Conservation (phyloP, 1,284 basidiomycete genomes). For the Cutaneotrichosporon mucoides region DNA sequence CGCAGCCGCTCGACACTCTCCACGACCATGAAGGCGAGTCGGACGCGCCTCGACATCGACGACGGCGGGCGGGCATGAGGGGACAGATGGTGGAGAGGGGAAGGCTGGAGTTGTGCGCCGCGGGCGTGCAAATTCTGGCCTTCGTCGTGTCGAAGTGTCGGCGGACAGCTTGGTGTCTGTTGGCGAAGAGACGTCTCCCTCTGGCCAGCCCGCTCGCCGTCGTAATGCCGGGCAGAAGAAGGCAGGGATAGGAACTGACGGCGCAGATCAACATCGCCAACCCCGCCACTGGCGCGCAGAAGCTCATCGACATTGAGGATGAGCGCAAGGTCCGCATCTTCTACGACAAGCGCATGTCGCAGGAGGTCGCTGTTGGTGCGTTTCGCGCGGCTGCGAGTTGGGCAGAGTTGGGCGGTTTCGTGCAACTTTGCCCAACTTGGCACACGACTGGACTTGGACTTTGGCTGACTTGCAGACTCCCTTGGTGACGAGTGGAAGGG, state of each 20-base stretch:
- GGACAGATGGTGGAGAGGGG: neutral
- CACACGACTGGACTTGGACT: neutral
- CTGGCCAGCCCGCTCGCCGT: too few relatives aligned
- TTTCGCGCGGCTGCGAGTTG: neutral
- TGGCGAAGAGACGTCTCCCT: too few relatives aligned
- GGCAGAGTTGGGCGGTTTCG: too few relatives aligned
- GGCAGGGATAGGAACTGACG: neutral
- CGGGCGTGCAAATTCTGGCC: neutral
- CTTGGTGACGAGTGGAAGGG: constrained; percentile 97
- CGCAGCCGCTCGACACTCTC: constrained; percentile 4
- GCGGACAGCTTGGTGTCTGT: too few relatives aligned
- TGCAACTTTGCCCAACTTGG: too few relatives aligned
- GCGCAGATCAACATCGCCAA: constrained; percentile 95
- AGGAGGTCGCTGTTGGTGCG: constrained; percentile 63
- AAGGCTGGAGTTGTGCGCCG: neutral
- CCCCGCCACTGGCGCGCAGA: constrained; percentile 95
- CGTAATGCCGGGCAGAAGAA: neutral
- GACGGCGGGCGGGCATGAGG: neutral
- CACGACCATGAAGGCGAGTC: constrained; percentile 6
- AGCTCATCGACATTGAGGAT: constrained; percentile 90
- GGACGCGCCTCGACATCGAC: neutral
- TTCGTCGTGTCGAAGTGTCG: neutral
- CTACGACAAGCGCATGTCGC: constrained; percentile 93
- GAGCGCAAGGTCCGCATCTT: constrained; percentile 86
- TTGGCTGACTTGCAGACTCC: constrained; percentile 28